Evolutionary conservation across 2,329 filamentous ascomycete species (phyloP).

Genomic region (Colletotrichum truncatum): DNA sequence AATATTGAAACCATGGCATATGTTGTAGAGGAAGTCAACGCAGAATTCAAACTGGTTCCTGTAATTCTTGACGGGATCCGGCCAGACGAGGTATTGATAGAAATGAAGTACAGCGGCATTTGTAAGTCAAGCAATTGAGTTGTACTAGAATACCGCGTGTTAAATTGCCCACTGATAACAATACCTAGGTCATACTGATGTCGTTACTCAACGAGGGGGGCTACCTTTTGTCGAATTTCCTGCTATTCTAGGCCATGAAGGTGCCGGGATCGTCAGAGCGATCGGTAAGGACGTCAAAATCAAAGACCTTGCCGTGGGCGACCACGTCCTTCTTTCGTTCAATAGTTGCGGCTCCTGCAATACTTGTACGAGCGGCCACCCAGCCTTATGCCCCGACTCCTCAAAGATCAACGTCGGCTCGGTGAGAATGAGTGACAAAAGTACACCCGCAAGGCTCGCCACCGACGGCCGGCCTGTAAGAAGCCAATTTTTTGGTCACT

Average conservation of each 20-base stretch:
- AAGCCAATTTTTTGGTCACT: slow-evolving; percentile 95
- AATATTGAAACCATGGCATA: slow-evolving; percentile 12
- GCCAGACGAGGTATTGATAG: slow-evolving; percentile 90
- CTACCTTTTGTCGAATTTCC: slow-evolving; percentile 64
- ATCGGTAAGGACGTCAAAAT: slow-evolving; percentile 94
- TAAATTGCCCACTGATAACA: background rate
- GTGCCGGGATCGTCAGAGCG: slow-evolving; percentile 90
- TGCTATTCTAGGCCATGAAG: slow-evolving; percentile 88
- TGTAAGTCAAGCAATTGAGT: slow-evolving; percentile 56
- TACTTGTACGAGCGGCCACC: slow-evolving; percentile 99
- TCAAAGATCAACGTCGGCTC: slow-evolving; percentile 67
- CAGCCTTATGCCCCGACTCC: slow-evolving; percentile 76
- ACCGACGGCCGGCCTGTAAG: slow-evolving; percentile 94
- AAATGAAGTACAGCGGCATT: slow-evolving; percentile 89
- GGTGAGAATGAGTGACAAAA: slow-evolving; percentile 76
- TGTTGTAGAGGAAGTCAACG: slow-evolving; percentile 13
- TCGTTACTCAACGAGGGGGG: slow-evolving; percentile 35
- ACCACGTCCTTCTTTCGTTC: slow-evolving; percentile 90
- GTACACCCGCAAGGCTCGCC: slow-evolving; percentile 90
- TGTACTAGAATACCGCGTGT: too few relatives aligned
- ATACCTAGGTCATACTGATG: slow-evolving; percentile 73
- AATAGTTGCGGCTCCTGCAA: slow-evolving; percentile 97
- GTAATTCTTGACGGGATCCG: slow-evolving; percentile 21
- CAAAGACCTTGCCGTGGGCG: slow-evolving; percentile 90
- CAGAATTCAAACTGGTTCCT: slow-evolving; percentile 10